Evolutionary conservation across 768 basidiomycete genomes (phyloP), one percentile per base, ranked within the genome.

Genomic region (Leccinum boreale): DNA sequence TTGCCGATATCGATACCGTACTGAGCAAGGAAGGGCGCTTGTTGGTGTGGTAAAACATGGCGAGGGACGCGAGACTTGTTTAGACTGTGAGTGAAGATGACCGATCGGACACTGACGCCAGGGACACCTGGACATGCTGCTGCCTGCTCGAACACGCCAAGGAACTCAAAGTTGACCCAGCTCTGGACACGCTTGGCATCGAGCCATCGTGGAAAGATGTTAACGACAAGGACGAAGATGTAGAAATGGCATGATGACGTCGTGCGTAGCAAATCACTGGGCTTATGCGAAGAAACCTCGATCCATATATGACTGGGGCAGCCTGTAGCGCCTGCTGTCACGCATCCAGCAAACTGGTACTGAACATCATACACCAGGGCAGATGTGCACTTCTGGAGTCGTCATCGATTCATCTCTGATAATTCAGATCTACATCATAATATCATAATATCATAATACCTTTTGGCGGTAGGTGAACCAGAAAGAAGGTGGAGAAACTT

Each of bases 21-120:
- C 59, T 75, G 17, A 61, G 47, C 35, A 62, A 67, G 46, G 67
- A 66, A 2, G 63, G 80, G 39, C 83, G 79, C 23, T 35, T 35
- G 15, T 65, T 88, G 61, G 81, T 81, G 3, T 90, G 87, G 84
- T 79, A 88, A 67, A 92, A 94, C 60, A 83, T 94, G 47, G 87
- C 84, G 6, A 82, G 81, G 56, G 91, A 94, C 44, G 44, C 19
- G 5, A 77, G 60, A 92, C 90, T 7, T 94, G 92, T 73, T 28
- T 81, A 86, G 73, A 83, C 80, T 70, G 92, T 92, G 56, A 58
- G 84, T 55, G 17, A 19, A 33, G 33, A 35, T 35, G 33, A 14
- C 14, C 14, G 35, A 35, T 35, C 12, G 24, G 12, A 6, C 6
- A 17, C 31, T 62, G 42, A 58, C 39, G 6, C 9, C 85, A 92